Percentiles rank a stretch among this genome's conserved stretches.
Conservation (phyloP, 2,329 filamentous ascomycete genomes). For the Coniella lustricola region DNA sequence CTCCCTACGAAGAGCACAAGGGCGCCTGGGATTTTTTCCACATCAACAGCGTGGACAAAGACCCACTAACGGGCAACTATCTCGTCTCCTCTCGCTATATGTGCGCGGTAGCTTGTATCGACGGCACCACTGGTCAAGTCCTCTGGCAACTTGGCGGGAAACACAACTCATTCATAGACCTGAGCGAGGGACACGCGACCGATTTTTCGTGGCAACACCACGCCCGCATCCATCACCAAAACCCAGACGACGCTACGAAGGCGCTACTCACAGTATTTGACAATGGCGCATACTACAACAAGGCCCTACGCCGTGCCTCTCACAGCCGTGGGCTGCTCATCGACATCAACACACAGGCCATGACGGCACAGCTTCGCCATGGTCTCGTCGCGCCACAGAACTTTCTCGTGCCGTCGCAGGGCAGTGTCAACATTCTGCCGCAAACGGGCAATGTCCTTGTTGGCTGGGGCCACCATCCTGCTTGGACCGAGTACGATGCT, state of each 20-base stretch:
- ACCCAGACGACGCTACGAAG: constrained; percentile 19
- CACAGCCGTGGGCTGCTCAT: constrained; percentile 7
- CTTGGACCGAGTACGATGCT: constrained; percentile 1
- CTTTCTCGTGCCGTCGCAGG: constrained; percentile 1
- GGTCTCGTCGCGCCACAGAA: neutral
- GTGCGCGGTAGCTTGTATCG: constrained; percentile 24
- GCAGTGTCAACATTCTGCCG: neutral
- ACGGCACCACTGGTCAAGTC: constrained; percentile 24
- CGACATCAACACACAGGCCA: neutral
- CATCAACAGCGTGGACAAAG: constrained; percentile 30
- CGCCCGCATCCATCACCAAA: constrained; percentile 27
- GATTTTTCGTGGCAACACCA: constrained; percentile 34
- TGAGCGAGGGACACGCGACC: constrained; percentile 27
- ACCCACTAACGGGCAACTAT: constrained; percentile 28
- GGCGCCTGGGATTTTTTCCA: constrained; percentile 33
- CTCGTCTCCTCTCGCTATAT: constrained; percentile 30
- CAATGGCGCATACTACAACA: constrained; percentile 22
- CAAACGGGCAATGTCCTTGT: constrained; percentile 1
- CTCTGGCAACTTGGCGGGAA: constrained; percentile 32
- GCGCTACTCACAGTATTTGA: constrained; percentile 31
- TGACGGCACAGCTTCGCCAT: neutral
- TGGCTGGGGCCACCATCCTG: constrained; percentile 4
- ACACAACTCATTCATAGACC: constrained; percentile 29
- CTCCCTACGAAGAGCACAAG: constrained; percentile 19
- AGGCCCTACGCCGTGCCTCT: neutral